These are phyloP conservation scores for Bryum argenteum DNA, from an alignment of 225 moss, liverwort and hornwort species.

Conservation along the genomic window DNA sequence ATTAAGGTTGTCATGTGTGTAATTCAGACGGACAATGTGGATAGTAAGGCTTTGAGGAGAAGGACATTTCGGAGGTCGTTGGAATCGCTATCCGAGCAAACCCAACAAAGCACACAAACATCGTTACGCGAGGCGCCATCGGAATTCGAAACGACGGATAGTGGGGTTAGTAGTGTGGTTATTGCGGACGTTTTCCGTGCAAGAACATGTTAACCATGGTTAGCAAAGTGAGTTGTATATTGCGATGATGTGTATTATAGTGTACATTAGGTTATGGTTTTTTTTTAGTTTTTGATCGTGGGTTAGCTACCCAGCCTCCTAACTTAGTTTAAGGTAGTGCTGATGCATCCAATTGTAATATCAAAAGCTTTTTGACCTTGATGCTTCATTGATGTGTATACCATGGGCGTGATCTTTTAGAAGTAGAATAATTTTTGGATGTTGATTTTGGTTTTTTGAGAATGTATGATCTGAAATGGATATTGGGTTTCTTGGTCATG, in stretches of 20 bases:
- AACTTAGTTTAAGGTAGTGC: constrained; percentile 21
- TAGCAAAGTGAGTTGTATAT: constrained; percentile 32
- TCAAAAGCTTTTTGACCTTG: constrained; percentile 12
- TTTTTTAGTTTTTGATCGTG: background rate
- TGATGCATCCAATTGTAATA: constrained; percentile 7
- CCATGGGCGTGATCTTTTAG: background rate
- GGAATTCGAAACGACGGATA: constrained; percentile 16
- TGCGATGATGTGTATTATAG: constrained; percentile 8
- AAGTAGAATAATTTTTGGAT: too few relatives aligned
- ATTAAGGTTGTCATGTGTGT: background rate
- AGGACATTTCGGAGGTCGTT: constrained; percentile 12
- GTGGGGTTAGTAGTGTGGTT: constrained; percentile 27
- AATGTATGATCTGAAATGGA: too few relatives aligned
- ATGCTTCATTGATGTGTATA: constrained; percentile 14
- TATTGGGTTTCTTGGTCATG: too few relatives aligned
- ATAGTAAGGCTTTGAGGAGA: background rate
- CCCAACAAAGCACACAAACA: background rate
- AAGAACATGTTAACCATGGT: background rate
- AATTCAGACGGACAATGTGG: constrained; percentile 20
- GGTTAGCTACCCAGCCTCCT: constrained; percentile 23
- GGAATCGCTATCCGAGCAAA: constrained; percentile 24
- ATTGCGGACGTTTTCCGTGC: constrained; percentile 12
- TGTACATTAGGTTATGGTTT: constrained; percentile 28
- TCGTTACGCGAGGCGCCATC: constrained; percentile 11
- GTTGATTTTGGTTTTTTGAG: too few relatives aligned